Base-by-base conservation (phyloP, 2,329 filamentous ascomycete genomes). In the Beauveria bassiana region DNA sequence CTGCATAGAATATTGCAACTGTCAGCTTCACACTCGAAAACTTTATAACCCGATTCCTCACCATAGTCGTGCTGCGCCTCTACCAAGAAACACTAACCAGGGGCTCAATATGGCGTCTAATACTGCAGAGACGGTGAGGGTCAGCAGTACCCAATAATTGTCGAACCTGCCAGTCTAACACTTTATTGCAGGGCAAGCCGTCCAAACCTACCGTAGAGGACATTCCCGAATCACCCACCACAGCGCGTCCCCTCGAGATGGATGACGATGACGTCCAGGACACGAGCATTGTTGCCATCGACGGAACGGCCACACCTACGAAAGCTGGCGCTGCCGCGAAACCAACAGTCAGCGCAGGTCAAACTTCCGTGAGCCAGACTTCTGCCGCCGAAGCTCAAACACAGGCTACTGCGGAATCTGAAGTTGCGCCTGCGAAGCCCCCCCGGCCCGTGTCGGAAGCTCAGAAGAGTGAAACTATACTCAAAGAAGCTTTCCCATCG, bases 401-500 rank as follows among this genome's bases (percentile, higher is more conserved):
- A 26, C 51, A 34, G 22, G 62, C 69, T 40, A 57, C 70, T 20
- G 68, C 76, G 28, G 69, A 76, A 47, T 70, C 77, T 38, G 74
- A 79, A 53, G 69, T 69, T 22, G 75, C 87, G 26, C 92, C 92
- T 14, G 82, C 89, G 46, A 96, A 97, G 78, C 93, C 93, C 38
- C 92, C 92, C 40, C 86, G 93, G 63, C 93, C 93, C 52, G 70
- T 91, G 69, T 90, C 85, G 65, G 88, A 95, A 65, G 83, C 88
- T 64, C 88, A 96, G 74, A 89, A 96, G 78, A 92, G 91, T 53
- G 89, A 93, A 75, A 84, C 85, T 68, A 97, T 92, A 3, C 80
- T 99, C 61, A 93, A 91, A 73, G 95, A 99, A 74, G 95, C 95
- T 0, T 99, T 99, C 69, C 95, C 95, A 0, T 83, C 79, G 61